Evolutionary conservation across 208 protist genomes (phyloP), one percentile per base, ranked within the genome.

Genomic region (Leishmania tarentolae): DNA sequence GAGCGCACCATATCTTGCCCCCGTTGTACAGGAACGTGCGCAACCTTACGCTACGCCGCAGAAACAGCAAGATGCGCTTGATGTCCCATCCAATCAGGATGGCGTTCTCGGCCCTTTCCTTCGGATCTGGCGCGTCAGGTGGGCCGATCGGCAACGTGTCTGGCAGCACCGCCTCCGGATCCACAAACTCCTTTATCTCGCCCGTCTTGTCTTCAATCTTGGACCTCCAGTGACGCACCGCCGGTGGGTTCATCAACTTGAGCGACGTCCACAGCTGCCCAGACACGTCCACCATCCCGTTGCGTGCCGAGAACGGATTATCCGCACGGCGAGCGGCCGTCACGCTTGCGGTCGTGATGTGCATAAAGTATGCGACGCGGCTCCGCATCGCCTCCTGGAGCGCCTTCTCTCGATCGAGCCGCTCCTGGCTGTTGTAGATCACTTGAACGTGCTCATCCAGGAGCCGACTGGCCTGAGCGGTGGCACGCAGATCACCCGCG

Each of bases 1-100:
- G 95, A 63, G 93, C 93, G 79, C 95, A 97, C 95, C 96, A 98
- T 40, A 97, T 89, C 52, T 89, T 85, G 46, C 92, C 94, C 13
- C 94, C 94, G 74, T 94, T 96, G 81, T 81, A 84, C 57, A 97
- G 80, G 78, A 97, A 96, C 47, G 87, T 72, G 24, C 84, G 87
- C 65, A 97, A 81, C 78, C 78, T 87, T 74, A 75, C 74, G 63
- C 91, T 95, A 4, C 87, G 74, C 52, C 92, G 94, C 11, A 97
- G 89, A 76, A 96, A 96, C 44, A 97, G 87, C 19, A 97, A 81
- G 59, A 90, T 90, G 9, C 92, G 94, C 82, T 97, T 97, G 19
- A 91, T 83, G 80, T 97, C 94, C 93, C 94, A 97, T 24, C 91
- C 92, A 31, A 97, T 78, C 28, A 97, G 79, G n/a, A 97, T 85